These are phyloP conservation scores for Immersiporthe knoxdaviesiana DNA, from an alignment of 2,329 filamentous ascomycete genomes.

Conservation along the genomic window DNA sequence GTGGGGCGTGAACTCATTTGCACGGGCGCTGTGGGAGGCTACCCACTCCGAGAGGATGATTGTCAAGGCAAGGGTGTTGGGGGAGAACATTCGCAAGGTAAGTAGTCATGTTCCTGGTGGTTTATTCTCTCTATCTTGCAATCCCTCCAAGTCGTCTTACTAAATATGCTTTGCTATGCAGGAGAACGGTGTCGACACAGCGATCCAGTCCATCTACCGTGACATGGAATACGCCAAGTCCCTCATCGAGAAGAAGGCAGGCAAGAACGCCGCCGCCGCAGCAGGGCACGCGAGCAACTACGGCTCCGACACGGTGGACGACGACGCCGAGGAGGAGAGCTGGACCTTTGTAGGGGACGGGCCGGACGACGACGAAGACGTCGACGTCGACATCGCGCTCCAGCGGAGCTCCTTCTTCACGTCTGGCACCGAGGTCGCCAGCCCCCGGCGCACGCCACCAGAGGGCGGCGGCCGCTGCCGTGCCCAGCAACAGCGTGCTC, in stretches of 20 bases:
- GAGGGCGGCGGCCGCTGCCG: constrained; percentile 4
- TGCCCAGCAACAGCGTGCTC: constrained; percentile 16
- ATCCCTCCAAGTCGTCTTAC: not conserved
- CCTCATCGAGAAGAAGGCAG: constrained; percentile 70
- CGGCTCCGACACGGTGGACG: constrained; percentile 49
- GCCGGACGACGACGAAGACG: constrained; percentile 42
- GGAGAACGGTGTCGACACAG: constrained; percentile 88
- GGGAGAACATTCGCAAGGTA: constrained; percentile 86
- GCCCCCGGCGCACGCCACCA: constrained; percentile 8
- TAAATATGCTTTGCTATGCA: constrained; percentile 44
- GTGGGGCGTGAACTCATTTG: constrained; percentile 84
- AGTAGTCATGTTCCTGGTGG: constrained; percentile 37
- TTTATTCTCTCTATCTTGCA: not conserved
- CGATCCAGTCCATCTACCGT: constrained; percentile 91
- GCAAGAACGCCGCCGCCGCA: constrained; percentile 51
- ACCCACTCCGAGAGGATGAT: constrained; percentile 93
- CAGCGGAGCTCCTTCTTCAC: constrained; percentile 20
- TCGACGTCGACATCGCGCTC: constrained; percentile 21
- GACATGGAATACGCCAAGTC: constrained; percentile 91
- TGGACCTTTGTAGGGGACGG: constrained; percentile 85
- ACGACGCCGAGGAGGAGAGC: constrained; percentile 74
- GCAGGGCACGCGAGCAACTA: constrained; percentile 39
- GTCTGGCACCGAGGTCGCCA: constrained; percentile 4
- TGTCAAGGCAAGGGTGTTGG: constrained; percentile 77
- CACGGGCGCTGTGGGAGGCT: constrained; percentile 86